Percentiles rank a stretch among this genome's conserved stretches.
Conservation (phyloP, 2,329 filamentous ascomycete species). For the Hymenoscyphus albidus region DNA sequence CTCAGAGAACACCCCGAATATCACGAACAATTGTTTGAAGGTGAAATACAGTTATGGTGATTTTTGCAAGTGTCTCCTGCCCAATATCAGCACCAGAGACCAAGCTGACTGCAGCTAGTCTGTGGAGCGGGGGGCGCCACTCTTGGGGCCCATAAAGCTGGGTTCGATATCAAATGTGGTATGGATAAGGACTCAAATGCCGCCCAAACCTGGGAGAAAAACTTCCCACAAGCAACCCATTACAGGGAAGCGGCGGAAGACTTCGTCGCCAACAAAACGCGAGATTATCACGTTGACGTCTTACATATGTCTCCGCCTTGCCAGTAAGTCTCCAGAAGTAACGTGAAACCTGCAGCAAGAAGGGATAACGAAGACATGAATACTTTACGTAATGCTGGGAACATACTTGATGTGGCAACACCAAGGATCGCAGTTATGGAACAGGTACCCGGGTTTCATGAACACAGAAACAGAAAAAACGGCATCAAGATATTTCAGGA, state of each 20-base stretch:
- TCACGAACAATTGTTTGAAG: neutral
- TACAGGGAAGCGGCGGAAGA: neutral
- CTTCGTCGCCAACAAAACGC: neutral
- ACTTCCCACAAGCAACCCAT: neutral
- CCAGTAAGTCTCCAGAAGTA: neutral
- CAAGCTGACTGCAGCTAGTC: slow-evolving; percentile 9
- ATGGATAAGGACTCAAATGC: neutral
- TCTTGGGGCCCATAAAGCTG: neutral
- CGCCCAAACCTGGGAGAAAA: neutral
- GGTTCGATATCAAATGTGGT: neutral
- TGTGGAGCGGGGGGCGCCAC: neutral
- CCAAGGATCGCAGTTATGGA: neutral
- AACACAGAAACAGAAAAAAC: too few species aligned
- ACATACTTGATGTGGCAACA: neutral
- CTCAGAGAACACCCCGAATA: neutral
- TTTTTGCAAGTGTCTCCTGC: neutral
- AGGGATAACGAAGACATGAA: neutral
- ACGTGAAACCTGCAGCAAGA: neutral
- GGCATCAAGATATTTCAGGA: neutral
- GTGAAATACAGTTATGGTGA: neutral
- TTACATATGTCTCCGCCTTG: neutral
- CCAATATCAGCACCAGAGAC: neutral
- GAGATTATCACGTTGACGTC: neutral
- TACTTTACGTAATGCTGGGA: neutral
- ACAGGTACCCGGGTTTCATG: neutral